These are phyloP conservation scores for Lepidopterella palustris DNA, from an alignment of 495 filamentous ascomycete species.

Conservation along the genomic window DNA sequence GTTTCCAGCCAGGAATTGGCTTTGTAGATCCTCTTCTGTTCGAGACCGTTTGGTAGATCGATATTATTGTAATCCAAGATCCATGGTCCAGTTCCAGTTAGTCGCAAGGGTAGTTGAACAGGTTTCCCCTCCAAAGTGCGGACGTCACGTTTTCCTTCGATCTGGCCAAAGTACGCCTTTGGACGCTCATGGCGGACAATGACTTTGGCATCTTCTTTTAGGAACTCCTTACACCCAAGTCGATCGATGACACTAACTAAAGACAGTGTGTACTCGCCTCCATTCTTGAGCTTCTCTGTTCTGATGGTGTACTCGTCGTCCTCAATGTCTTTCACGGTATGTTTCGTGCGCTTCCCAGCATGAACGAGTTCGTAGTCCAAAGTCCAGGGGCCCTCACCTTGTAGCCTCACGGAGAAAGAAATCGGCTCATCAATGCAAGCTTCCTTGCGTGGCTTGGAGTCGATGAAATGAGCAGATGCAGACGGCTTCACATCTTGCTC, in stretches of 20 bases:
- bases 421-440: conserved; percentile 79
- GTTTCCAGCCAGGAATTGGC: conserved; percentile 68
- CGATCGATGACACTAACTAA: conserved; percentile 80
- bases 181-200: conserved; percentile 81
- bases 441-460: conserved; percentile 46
- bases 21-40: conserved; percentile 40
- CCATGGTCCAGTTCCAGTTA: conserved; percentile 81
- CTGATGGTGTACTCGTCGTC: conserved; percentile 57
- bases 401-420: conserved; percentile 61
- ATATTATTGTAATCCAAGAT: conserved; percentile 53
- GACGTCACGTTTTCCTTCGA: conserved; percentile 68
- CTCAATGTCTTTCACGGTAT: conserved; percentile 57
- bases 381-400: conserved; percentile 79
- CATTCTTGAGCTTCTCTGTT: conserved; percentile 63
- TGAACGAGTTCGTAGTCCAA: conserved; percentile 93
- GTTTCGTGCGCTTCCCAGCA: conserved; percentile 69
- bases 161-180: conserved; percentile 69
- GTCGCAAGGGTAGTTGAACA: conserved; percentile 69
- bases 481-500: conserved; percentile 91
- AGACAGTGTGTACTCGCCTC: conserved; percentile 81
- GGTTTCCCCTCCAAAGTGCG: conserved; percentile 67
- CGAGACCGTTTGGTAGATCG: conserved; percentile 5
- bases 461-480: conserved; percentile 67
- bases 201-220: conserved; percentile 76
- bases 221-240: conserved; percentile 71